Base-by-base conservation (phyloP, 352 stramenopile species). In the Phytophthora constricta region DNA sequence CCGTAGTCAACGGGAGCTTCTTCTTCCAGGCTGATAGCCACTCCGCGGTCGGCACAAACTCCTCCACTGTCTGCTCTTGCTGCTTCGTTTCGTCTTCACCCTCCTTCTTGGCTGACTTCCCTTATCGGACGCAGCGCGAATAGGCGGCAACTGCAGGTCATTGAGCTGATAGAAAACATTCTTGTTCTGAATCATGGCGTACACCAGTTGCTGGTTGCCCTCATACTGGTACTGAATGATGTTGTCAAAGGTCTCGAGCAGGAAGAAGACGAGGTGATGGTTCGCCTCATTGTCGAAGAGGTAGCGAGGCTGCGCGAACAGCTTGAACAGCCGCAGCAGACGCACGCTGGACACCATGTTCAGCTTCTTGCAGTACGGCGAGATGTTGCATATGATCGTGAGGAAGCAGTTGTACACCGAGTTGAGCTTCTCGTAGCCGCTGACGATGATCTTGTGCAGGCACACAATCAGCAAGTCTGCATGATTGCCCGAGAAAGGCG, bases 241-340 rank as follows among this genome's bases (percentile, higher is more conserved):
- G 79, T 99, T 99, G 81, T 99, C 98, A 72, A 99, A 99, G 5
- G 98, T 96, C 77, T 99, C 97, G 28, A 99, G 82, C 43, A 99
- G 66, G 41, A 99, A 94, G 25, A 97, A 98, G 23, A 99, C 86
- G 56, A 99, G 90, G 47, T 95, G 84, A 71, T 99, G 92, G 59
- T 98, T 98, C 17, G 94, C 96, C 60, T 99, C 96, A 51, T 96
- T 96, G 62, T 96, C 90, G 62, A 99, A 99, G 10, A 99, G 76
- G 59, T 93, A 96, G 33, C 90, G 69, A 5, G 95, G 94, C 67
- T 97, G 96, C 2, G 93, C 93, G 64, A 99, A 99, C 11, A 99
- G 76, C 80, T 99, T 98, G 74, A 99, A 99, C 11, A 99, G 77
- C 53, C 97, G 97, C 26, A 99, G 83, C 20, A 99, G 77, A 50